These are phyloP conservation scores for Barbatosphaeria neglecta DNA, from an alignment of 495 filamentous ascomycete genomes.

Conservation along the genomic window DNA sequence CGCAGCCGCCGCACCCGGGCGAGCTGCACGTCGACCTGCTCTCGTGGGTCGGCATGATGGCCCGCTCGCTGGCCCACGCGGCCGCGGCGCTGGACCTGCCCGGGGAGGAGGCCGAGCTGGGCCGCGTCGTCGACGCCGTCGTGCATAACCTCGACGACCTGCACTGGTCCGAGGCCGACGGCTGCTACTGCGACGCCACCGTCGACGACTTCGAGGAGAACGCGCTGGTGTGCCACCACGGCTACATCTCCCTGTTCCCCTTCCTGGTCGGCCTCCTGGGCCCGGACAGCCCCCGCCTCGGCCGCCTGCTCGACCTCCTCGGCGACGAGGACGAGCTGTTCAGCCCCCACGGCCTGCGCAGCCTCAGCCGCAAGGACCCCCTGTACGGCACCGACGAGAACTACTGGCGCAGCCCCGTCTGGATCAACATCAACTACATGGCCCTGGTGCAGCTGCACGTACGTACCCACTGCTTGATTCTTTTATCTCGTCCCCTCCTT, in stretches of 20 bases:
- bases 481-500: background rate
- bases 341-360: conserved; percentile 75
- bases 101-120: conserved; percentile 64
- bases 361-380: conserved; percentile 71
- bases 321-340: conserved; percentile 75
- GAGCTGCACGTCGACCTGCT: conserved; percentile 93
- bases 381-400: conserved; percentile 87
- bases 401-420: conserved; percentile 92
- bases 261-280: conserved; percentile 70
- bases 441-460: conserved; percentile 73
- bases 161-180: conserved; percentile 71
- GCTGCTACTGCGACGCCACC: conserved; percentile 88
- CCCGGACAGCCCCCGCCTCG: conserved; percentile 60
- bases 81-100: conserved; percentile 56
- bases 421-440: conserved; percentile 97
- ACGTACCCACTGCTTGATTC: conserved; percentile 22
- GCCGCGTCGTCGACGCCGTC: conserved; percentile 66
- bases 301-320: conserved; percentile 63
- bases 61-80: conserved; percentile 64
- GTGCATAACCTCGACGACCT: conserved; percentile 82
- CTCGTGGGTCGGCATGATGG: conserved; percentile 95
- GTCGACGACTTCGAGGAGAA: conserved; percentile 94
- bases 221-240: conserved; percentile 84
- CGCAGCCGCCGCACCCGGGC: conserved; percentile 93
- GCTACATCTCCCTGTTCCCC: conserved; percentile 89